Conservation (phyloP, 2,329 filamentous ascomycete species). For the Blumeriella jaapii region DNA sequence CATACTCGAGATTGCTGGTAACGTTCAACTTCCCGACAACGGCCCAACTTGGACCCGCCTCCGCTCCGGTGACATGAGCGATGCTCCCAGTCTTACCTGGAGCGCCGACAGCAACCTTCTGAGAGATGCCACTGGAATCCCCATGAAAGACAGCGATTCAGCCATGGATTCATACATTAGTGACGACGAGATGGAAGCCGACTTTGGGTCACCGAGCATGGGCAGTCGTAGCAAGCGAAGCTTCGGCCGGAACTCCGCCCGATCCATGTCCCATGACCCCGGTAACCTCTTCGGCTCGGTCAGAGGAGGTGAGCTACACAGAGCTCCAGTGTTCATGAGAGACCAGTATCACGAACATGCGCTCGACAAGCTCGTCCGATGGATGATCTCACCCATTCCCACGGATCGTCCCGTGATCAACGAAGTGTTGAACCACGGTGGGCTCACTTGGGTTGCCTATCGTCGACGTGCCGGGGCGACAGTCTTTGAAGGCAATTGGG, state of each 20-base stretch:
- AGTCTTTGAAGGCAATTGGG: conserved; percentile 93
- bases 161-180: conserved; percentile 27
- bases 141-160: conserved; percentile 32
- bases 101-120: conserved; percentile 59
- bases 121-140: conserved; percentile 65
- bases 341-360: conserved; percentile 60
- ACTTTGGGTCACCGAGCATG: conserved; percentile 29
- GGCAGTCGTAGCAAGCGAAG: conserved; percentile 23
- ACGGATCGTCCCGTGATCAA: conserved; percentile 59
- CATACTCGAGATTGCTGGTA: conserved; percentile 87
- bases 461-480: conserved; percentile 82
- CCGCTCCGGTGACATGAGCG: conserved; percentile 77
- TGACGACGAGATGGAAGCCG: conserved; percentile 29
- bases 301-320: conserved; percentile 43
- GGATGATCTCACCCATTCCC: conserved; percentile 77
- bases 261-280: conserved; percentile 26
- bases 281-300: conserved; percentile 30
- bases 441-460: conserved; percentile 67
- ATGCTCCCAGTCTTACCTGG: conserved; percentile 79
- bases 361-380: conserved; percentile 71
- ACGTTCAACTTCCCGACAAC: conserved; percentile 88
- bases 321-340: conserved; percentile 84
- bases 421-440: conserved; percentile 60
- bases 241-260: conserved; percentile 20
- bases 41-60: conserved; percentile 84